Evolutionary conservation across 2,329 filamentous ascomycete species (phyloP), one percentile per base, ranked within the genome.

Genomic region (Dactylellina haptotyla): DNA sequence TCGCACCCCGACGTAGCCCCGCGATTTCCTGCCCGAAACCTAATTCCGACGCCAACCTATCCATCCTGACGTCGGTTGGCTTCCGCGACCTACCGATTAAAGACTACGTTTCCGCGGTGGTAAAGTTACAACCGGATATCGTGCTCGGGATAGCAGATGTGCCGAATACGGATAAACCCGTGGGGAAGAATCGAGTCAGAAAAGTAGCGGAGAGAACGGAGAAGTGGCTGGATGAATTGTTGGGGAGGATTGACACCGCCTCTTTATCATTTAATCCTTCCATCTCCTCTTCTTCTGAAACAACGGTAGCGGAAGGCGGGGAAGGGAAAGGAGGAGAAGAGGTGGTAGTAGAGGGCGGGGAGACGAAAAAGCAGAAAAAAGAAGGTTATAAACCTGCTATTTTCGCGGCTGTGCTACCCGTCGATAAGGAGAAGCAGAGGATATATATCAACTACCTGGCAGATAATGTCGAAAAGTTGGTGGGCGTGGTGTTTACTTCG

Each of bases 181-280:
- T 54, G 50, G 87, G 89, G 1, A 82, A 85, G 8, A 97, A 96
- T 81, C 86, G 93, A 48, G 87, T 90, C 50, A 84, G 88, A 34
- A 93, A 91, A 78, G 97, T 97, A 88, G 89, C 88, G 23, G 92
- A 95, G 78, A 86, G 94, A 65, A 97, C 92, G 0, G 90, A 95
- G 79, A 85, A 87, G 37, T 98, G 93, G 92, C 83, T 94, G 16
- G 86, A 87, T 23, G 86, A 90, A 75, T 87, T 92, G 56, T 83
- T 93, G 61, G 81, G 80, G 9, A 70, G 79, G 1, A 54, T 80
- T 4, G 14, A 45, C 3, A 18, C 41, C 10, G 2, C 34, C 34
- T 39, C 12, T 39, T 9, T 9, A 8, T n/a, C 12, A 9, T 18
- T 3, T 2, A 45, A 16, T n/a, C n/a, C n/a, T 8, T 45, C 41